Conservation (phyloP, 768 basidiomycete species). For the Strobilomyces dryophilus region DNA sequence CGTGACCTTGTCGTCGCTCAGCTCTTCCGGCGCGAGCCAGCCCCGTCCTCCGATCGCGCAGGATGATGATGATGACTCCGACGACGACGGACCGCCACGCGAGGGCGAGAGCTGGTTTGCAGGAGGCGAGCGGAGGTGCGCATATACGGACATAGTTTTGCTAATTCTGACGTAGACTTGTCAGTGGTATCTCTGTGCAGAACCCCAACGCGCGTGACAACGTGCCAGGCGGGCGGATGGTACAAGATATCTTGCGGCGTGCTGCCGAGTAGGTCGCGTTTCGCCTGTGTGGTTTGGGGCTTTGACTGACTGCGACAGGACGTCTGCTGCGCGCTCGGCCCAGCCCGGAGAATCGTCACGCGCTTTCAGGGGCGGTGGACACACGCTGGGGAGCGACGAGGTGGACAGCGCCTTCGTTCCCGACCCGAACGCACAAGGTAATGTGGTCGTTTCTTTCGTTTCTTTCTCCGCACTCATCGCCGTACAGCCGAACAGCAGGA, state of each 20-base stretch:
- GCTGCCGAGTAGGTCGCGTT: slow-evolving; percentile 64
- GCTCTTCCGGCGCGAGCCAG: slow-evolving; percentile 13
- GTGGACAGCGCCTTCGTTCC: slow-evolving; percentile 71
- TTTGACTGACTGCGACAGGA: slow-evolving; percentile 3
- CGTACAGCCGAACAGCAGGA: slow-evolving; percentile 35
- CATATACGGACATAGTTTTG: neutral
- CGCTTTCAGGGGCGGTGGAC: slow-evolving; percentile 68
- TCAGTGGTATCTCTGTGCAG: slow-evolving; percentile 83
- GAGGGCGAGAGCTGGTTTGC: slow-evolving; percentile 77
- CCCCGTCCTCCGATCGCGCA: slow-evolving; percentile 15
- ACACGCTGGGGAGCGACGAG: slow-evolving; percentile 90
- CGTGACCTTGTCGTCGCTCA: slow-evolving; percentile 35
- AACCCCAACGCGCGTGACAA: slow-evolving; percentile 59
- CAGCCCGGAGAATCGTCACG: slow-evolving; percentile 16
- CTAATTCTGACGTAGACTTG: neutral
- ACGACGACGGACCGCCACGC: slow-evolving; percentile 36
- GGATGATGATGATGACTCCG: slow-evolving; percentile 43
- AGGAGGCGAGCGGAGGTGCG: slow-evolving; percentile 90
- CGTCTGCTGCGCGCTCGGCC: slow-evolving; percentile 16
- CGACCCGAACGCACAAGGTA: slow-evolving; percentile 52
- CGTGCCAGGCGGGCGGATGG: slow-evolving; percentile 55
- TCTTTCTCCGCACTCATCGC: neutral
- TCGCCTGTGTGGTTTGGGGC: neutral
- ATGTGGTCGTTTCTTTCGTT: neutral
- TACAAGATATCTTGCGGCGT: slow-evolving; percentile 69